Evolutionary conservation across 2,329 filamentous ascomycete species (phyloP), one percentile per base, ranked within the genome.

Genomic region (Monilinia fructigena): DNA sequence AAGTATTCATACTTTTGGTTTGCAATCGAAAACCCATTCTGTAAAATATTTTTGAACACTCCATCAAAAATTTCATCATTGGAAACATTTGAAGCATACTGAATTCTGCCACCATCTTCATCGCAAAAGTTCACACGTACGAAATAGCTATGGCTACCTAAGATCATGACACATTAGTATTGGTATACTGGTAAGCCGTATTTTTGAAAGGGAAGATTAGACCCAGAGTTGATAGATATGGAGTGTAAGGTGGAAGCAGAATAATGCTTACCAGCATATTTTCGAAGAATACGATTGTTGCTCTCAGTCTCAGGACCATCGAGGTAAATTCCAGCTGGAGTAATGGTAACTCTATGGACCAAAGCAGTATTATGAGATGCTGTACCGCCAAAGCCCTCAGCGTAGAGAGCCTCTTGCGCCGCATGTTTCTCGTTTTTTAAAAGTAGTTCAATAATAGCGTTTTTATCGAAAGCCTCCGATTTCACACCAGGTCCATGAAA

Each of bases 51-150:
- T 63, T 84, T 83, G 76, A 93, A 93, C 0, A 88, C 84, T 0
- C 75, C 71, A 68, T 86, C 84, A 58, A 78, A 81, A 11, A 92
- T 80, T 0, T 70, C 54, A 0, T 85, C 80, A 6, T 84, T 78
- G 1, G 82, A 82, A 5, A 83, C 75, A 6, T 76, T 79, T 1
- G 82, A 75, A 66, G 87, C 87, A 74, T 85, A 87, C 23, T 79
- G 80, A 0, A 95, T 74, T 23, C 85, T 82, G 31, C 86, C 81
- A 0, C 89, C 89, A 72, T 90, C 85, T 74, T 96, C 91, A 56
- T 95, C 91, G 40, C 82, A 82, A 71, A 95, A 93, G 8, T 86
- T 83, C 0, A 93, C 89, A 0, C 91, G 83, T 0, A 91, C 73
- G 70, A 93, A 93, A 70, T 83, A 81, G 55, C 90, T 85, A 1